These are phyloP conservation scores for Thelonectria rubi DNA, from an alignment of 2,329 filamentous ascomycete genomes.

Conservation along the genomic window DNA sequence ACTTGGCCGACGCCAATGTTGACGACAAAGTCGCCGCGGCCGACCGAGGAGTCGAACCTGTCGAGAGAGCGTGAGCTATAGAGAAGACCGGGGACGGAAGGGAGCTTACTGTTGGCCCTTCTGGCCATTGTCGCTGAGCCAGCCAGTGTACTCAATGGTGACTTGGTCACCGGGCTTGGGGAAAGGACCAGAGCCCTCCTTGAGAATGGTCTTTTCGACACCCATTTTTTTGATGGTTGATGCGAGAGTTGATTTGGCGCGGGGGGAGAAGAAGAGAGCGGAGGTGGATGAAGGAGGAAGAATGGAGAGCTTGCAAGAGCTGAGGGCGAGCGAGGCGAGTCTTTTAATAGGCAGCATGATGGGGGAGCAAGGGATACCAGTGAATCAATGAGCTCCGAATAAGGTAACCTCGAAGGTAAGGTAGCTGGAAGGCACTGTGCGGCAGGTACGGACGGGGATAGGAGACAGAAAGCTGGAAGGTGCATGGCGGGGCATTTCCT, in stretches of 20 bases:
- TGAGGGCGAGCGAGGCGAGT: slow-evolving; percentile 19
- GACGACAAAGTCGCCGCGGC: slow-evolving; percentile 78
- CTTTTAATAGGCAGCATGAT: slow-evolving; percentile 16
- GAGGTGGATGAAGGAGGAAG: slow-evolving; percentile 28
- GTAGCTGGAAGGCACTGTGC: neutral
- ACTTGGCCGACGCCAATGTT: slow-evolving; percentile 84
- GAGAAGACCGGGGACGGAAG: no score
- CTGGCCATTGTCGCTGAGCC: slow-evolving; percentile 75
- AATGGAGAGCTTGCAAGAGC: slow-evolving; percentile 1
- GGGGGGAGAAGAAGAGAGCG: slow-evolving; percentile 10
- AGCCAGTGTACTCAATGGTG: slow-evolving; percentile 92
- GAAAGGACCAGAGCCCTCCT: slow-evolving; percentile 68
- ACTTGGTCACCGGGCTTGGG: slow-evolving; percentile 77
- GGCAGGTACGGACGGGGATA: neutral
- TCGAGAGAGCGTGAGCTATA: slow-evolving; percentile 21
- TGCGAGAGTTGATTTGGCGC: slow-evolving; percentile 25
- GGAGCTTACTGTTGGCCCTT: slow-evolving; percentile 77
- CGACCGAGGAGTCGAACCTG: slow-evolving; percentile 90
- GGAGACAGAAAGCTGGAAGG: slow-evolving; percentile 27
- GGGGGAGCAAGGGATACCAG: neutral
- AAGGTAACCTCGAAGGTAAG: no score
- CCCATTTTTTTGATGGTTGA: slow-evolving; percentile 64
- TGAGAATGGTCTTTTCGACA: slow-evolving; percentile 73
- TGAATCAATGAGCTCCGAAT: no score
- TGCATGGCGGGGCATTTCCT: slow-evolving; percentile 40